Evolutionary conservation across 2,329 filamentous ascomycete species (phyloP), one percentile per base, ranked within the genome.

Genomic region (Metarhizium album): DNA sequence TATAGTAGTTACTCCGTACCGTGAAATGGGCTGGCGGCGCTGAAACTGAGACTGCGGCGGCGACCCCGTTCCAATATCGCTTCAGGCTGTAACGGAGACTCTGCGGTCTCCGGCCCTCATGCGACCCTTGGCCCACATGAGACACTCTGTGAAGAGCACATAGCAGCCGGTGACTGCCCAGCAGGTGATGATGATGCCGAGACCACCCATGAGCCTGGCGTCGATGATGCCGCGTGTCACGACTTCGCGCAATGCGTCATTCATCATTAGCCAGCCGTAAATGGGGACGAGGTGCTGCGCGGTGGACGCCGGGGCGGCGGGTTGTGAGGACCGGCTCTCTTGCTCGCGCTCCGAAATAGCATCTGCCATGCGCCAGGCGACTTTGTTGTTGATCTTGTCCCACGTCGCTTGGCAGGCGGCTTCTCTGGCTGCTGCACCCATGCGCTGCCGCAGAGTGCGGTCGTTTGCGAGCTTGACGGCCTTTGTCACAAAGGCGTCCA

Each of bases 351-450:
- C 69, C 16, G 72, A 68, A 46, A 79, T 75, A n/a, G 68, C 69
- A 47, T 77, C 73, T 3, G 74, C 68, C 67, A 86, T 78, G 52
- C 78, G 75, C 74, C 79, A 80, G 3, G 83, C 83, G 1, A 85
- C 83, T 46, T 77, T 79, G 58, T 84, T 83, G 67, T 84, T 84
- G 64, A 86, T 84, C 66, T 78, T 83, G 52, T 85, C 81, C 84
- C 83, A 87, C 0, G 81, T 86, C 2, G 79, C 82, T 46, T 81
- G 73, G 53, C 77, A 76, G 0, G 82, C 83, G 54, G 81, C 76
- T 20, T 62, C 60, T 48, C 82, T 72, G 1, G 80, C 75, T 8
- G 71, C 67, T 0, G 53, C 51, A 2, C 69, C 67, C 67, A 86
- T 76, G 1, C 56, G 60, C 4, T 58, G 47, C 7, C 79, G 71